Evolutionary conservation across 192 early-diverging fungal genomes (phyloP).

Genomic region (Phlyctochytrium arcticum): DNA sequence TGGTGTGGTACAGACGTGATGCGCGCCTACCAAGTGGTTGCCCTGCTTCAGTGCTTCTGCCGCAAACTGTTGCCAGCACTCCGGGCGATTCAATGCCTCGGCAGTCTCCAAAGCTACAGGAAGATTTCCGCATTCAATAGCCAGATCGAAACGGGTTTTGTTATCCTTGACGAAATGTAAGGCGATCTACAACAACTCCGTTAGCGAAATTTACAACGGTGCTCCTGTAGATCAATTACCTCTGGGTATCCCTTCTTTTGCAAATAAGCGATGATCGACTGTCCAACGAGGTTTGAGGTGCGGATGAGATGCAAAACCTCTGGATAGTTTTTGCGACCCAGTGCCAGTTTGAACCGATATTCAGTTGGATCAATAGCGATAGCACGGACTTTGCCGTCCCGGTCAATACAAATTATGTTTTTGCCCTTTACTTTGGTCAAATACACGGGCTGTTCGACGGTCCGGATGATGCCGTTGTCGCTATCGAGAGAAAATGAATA

Average conservation of each 20-base stretch:
- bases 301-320: slow-evolving; percentile 96
- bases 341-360: slow-evolving; percentile 95
- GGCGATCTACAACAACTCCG: slow-evolving; percentile 60
- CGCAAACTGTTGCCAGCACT: slow-evolving; percentile 87
- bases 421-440: slow-evolving; percentile 83
- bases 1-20: not conserved
- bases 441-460: slow-evolving; percentile 94
- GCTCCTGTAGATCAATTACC: slow-evolving; percentile 36
- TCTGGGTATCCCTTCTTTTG: slow-evolving; percentile 99
- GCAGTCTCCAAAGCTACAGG: slow-evolving; percentile 95
- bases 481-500: slow-evolving; percentile 29
- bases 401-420: slow-evolving; percentile 81
- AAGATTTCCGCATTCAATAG: slow-evolving; percentile 94
- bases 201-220: too few relatives aligned
- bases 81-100: slow-evolving; percentile 80
- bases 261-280: slow-evolving; percentile 97
- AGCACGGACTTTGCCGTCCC: slow-evolving; percentile 81
- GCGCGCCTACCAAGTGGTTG: slow-evolving; percentile 63
- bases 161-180: slow-evolving; percentile 98
- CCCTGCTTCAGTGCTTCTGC: slow-evolving; percentile 88
- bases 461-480: slow-evolving; percentile 96
- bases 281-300: slow-evolving; percentile 93
- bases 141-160: slow-evolving; percentile 93
- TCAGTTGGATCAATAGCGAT: slow-evolving; percentile 97
- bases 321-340: slow-evolving; percentile 88